Evolutionary conservation across 2,329 filamentous ascomycete species (phyloP).

Genomic region (Ophiostoma australiae): DNA sequence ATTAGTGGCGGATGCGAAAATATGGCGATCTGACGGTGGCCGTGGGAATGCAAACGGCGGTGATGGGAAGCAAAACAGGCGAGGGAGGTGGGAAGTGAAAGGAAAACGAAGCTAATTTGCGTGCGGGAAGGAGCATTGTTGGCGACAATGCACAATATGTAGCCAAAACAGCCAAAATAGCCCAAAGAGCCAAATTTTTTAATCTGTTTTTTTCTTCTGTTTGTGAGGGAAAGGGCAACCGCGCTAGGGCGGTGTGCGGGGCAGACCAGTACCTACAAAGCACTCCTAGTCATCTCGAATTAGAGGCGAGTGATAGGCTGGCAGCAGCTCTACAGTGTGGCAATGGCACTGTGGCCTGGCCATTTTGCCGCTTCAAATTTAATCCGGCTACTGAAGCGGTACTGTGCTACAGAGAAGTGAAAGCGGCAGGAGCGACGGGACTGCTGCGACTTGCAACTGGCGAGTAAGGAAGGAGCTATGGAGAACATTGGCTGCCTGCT

Average conservation of each 20-base stretch:
- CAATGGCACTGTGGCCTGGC: slow-evolving; percentile 5
- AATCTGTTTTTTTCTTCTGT: slow-evolving; percentile 25
- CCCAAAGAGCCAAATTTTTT: slow-evolving; percentile 16
- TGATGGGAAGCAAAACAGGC: slow-evolving; percentile 11
- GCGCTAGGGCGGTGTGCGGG: slow-evolving; percentile 28
- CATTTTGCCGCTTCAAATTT: slow-evolving; percentile 3
- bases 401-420: background rate
- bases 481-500: background rate
- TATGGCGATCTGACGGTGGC: slow-evolving; percentile 15
- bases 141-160: slow-evolving; percentile 24
- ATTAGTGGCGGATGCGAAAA: background rate
- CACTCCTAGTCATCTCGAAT: slow-evolving; percentile 22
- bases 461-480: background rate
- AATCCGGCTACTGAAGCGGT: slow-evolving; percentile 6
- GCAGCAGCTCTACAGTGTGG: background rate
- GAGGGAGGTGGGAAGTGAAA: background rate
- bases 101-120: slow-evolving; percentile 15
- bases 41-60: background rate
- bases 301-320: slow-evolving; percentile 25
- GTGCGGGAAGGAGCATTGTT: slow-evolving; percentile 13
- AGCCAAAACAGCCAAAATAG: slow-evolving; percentile 11
- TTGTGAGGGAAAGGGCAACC: slow-evolving; percentile 24
- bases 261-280: slow-evolving; percentile 14
- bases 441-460: background rate
- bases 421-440: background rate